Evolutionary conservation across 192 early-diverging fungal species (phyloP).

Genomic region (Funneliformis mosseae): DNA sequence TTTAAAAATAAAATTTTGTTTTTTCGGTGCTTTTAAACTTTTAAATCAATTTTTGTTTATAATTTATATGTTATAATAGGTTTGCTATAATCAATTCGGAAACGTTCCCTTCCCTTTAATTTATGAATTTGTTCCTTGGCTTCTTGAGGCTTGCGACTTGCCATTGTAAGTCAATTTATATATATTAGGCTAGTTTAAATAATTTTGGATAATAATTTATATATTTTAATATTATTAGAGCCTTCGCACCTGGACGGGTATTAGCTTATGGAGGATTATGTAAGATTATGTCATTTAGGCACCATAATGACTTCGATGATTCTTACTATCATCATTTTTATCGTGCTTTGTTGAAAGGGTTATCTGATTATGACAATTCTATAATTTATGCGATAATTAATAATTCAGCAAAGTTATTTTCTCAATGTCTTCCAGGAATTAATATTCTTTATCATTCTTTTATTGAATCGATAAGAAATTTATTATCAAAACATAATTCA

Average conservation of each 20-base stretch:
- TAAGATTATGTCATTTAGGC: constrained; percentile 71
- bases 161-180: constrained; percentile 45
- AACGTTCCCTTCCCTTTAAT: constrained; percentile 62
- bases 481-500: constrained; percentile 45
- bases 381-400: constrained; percentile 68
- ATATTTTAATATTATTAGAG: constrained; percentile 41
- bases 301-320: constrained; percentile 62
- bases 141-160: constrained; percentile 72
- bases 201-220: neutral
- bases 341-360: constrained; percentile 48
- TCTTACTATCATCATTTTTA: constrained; percentile 74
- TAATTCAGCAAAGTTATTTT: constrained; percentile 71
- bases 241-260: constrained; percentile 64
- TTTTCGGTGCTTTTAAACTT: constrained; percentile 13
- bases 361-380: constrained; percentile 52
- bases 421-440: constrained; percentile 65
- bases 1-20: neutral
- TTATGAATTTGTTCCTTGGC: constrained; percentile 77
- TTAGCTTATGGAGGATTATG: constrained; percentile 73
- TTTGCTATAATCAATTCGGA: constrained; percentile 58
- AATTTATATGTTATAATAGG: constrained; percentile 35
- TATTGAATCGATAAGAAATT: constrained; percentile 59
- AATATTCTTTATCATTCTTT: constrained; percentile 67
- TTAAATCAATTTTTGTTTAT: neutral
- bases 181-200: too few species aligned